These are phyloP conservation scores for Canna indica DNA, from an alignment of 176 grass and related monocot genomes.

Conservation along the genomic window DNA sequence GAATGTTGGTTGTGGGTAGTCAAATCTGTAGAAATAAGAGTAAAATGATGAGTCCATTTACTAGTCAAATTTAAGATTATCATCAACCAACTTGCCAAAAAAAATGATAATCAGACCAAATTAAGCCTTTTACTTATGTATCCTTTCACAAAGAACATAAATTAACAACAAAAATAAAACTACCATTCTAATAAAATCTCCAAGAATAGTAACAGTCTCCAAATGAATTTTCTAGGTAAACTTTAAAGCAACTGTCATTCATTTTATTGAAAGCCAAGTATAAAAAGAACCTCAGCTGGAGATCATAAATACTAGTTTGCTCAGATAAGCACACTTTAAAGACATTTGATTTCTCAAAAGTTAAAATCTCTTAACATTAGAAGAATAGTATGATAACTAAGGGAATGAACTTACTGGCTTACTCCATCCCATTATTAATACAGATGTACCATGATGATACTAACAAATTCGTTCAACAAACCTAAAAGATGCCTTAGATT, in stretches of 20 bases:
- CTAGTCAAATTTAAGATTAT: not conserved
- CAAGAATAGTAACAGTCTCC: too few relatives aligned
- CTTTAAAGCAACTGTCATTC: too few relatives aligned
- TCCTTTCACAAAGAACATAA: not conserved
- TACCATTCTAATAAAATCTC: too few relatives aligned
- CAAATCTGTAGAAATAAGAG: slow-evolving; percentile 57
- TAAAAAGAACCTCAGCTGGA: too few relatives aligned
- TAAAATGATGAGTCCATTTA: not conserved
- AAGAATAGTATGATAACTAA: not conserved
- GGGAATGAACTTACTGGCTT: not conserved
- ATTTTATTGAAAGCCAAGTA: too few relatives aligned
- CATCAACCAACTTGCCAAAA: not conserved
- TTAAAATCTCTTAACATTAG: too few relatives aligned
- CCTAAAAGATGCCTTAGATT: not conserved
- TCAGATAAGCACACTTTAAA: too few relatives aligned
- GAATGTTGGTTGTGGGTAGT: slow-evolving; percentile 98
- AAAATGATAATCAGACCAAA: not conserved
- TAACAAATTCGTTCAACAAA: not conserved
- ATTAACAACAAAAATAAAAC: not conserved
- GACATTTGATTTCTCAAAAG: too few relatives aligned
- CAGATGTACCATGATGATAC: not conserved
- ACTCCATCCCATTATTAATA: not conserved
- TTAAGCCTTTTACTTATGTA: not conserved
- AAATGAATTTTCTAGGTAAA: too few relatives aligned
- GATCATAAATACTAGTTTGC: too few relatives aligned